A percentile compares a stretch with the other conserved stretches of the same genome.
Evolutionary conservation across 768 basidiomycete species (phyloP).

Genomic region (Podaxis sp.): DNA sequence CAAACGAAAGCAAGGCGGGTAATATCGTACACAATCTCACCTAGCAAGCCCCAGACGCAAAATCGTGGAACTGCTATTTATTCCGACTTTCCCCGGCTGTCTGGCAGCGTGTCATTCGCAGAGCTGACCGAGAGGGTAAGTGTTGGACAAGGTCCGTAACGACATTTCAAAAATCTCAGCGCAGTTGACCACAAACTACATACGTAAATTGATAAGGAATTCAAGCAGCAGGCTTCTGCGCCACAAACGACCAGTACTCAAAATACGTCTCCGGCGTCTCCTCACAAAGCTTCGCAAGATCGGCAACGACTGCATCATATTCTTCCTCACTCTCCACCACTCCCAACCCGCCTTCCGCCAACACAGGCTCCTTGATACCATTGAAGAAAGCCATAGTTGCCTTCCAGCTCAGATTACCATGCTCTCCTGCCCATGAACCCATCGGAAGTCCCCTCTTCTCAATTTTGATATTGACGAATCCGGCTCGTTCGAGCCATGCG

Average conservation of each 20-base stretch:
- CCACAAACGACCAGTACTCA: background rate
- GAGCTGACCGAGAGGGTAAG: no score
- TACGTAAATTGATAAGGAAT: background rate
- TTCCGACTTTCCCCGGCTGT: no score
- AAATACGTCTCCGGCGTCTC: constrained; percentile 6
- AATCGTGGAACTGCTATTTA: no score
- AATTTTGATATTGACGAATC: constrained; percentile 11
- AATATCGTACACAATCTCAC: no score
- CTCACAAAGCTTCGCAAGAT: constrained; percentile 7
- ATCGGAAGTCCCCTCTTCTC: constrained; percentile 1
- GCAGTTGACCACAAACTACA: background rate
- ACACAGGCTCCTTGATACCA: constrained; percentile 9
- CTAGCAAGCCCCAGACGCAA: no score
- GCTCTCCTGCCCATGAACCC: constrained; percentile 7
- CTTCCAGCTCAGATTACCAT: background rate
- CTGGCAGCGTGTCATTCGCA: no score
- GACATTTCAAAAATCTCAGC: no score
- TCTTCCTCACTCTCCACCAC: constrained; percentile 11
- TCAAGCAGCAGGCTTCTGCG: background rate
- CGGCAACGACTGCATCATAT: constrained; percentile 11
- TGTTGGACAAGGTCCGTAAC: no score
- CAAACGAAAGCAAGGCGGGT: no score
- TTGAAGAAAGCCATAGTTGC: background rate
- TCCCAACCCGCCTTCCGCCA: constrained; percentile 14
- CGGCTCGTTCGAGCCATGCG: constrained; percentile 1